Evolutionary conservation across 306 rosid species (phyloP).

Genomic region (Quercus engelmannii): DNA sequence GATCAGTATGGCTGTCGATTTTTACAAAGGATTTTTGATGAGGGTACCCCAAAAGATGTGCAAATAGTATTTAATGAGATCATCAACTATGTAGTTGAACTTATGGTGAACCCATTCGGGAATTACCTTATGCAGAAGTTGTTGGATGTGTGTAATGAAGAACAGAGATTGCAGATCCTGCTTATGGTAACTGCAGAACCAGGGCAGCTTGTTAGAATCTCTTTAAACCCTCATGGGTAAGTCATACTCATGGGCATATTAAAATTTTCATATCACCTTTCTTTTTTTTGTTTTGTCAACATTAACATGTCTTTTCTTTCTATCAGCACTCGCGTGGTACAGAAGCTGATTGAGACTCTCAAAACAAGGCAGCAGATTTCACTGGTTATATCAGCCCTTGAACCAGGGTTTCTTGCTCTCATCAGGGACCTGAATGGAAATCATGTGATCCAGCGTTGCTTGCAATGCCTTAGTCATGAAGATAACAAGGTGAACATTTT

Average conservation of each 20-base stretch:
- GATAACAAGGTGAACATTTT: conserved; percentile 43
- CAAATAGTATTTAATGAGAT: conserved; percentile 47
- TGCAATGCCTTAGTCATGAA: conserved; percentile 47
- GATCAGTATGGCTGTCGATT: conserved; percentile 59
- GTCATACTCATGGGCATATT: background rate
- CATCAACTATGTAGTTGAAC: conserved; percentile 44
- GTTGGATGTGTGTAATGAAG: conserved; percentile 53
- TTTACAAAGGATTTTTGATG: conserved; percentile 41
- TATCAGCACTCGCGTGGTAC: conserved; percentile 67
- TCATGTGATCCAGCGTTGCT: conserved; percentile 66
- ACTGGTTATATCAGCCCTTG: conserved; percentile 51
- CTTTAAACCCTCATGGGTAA: conserved; percentile 63
- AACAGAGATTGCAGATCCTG: conserved; percentile 46
- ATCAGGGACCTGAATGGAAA: conserved; percentile 64
- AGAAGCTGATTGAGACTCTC: conserved; percentile 67
- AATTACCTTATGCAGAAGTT: conserved; percentile 61
- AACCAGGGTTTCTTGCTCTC: conserved; percentile 59
- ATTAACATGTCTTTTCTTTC: conserved; percentile 8
- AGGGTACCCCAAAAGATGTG: conserved; percentile 38
- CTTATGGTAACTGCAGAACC: conserved; percentile 36
- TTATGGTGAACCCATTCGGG: conserved; percentile 58
- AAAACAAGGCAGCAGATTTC: conserved; percentile 48
- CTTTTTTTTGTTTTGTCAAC: background rate
- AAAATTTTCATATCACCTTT: conserved; percentile 4
- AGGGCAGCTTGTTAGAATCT: conserved; percentile 51